phyloP scores from a whole-genome alignment of 768 basidiomycete genomes.

The Dioszegia hungarica region DNA sequence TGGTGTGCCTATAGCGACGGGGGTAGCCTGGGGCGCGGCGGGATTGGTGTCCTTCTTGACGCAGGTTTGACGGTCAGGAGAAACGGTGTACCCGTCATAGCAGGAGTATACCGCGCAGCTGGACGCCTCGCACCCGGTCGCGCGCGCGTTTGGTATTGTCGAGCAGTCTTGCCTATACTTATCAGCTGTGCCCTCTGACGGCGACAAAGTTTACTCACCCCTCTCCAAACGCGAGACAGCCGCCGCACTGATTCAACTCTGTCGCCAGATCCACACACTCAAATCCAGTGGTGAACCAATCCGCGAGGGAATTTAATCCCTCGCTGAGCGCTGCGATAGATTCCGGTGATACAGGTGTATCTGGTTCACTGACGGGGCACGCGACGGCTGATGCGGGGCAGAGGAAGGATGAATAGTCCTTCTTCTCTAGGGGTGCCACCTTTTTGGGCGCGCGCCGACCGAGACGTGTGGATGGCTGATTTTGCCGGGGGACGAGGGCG shows the following conservation, averaged over 20 bases:
- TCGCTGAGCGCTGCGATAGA: conserved; percentile 22
- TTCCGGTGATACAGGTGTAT: conserved; percentile 23
- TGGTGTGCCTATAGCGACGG: not conserved
- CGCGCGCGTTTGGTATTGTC: conserved; percentile 34
- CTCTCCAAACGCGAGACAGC: conserved; percentile 44
- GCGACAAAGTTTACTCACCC: conserved; percentile 32
- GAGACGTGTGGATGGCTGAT: conserved; percentile 37
- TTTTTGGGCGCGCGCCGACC: conserved; percentile 29
- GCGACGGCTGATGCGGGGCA: conserved; percentile 45
- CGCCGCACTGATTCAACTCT: conserved; percentile 49
- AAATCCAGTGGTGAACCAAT: conserved; percentile 50
- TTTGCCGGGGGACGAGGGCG: conserved; percentile 36
- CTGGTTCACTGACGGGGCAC: conserved; percentile 33
- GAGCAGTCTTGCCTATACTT: conserved; percentile 44
- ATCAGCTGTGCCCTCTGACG: conserved; percentile 1
- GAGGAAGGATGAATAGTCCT: conserved; percentile 49
- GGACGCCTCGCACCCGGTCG: conserved; percentile 42
- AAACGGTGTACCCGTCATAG: conserved; percentile 42
- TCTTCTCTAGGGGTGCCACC: conserved; percentile 35
- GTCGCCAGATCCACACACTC: conserved; percentile 48
- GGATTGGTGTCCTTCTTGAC: conserved; percentile 25
- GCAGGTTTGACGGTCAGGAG: conserved; percentile 36
- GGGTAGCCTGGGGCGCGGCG: not conserved
- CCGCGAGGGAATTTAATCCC: conserved; percentile 38
- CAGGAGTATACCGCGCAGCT: conserved; percentile 44